A percentile compares a stretch with the other conserved stretches of the same genome.
Evolutionary conservation across 768 basidiomycete species (phyloP).

Genomic region (Mycena rosella): DNA sequence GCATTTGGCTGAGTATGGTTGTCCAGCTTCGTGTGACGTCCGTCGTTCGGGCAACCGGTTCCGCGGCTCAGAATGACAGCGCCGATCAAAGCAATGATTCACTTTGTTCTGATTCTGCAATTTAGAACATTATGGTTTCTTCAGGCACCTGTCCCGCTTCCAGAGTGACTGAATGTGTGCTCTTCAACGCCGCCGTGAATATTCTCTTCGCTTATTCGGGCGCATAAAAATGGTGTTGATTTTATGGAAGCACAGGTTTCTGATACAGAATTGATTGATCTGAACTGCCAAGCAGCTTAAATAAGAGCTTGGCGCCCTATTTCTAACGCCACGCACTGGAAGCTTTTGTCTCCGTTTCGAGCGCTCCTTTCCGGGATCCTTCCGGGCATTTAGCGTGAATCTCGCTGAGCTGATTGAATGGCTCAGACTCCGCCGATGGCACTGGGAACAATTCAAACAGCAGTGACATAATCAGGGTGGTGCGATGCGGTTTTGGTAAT

Average conservation of each 20-base stretch:
- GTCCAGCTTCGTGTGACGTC: too few relatives aligned
- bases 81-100: not conserved
- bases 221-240: not conserved
- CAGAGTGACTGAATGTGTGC: too few relatives aligned
- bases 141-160: too few relatives aligned
- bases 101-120: not conserved
- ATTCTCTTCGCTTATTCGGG: too few relatives aligned
- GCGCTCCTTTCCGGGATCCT: not conserved
- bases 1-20: too few relatives aligned
- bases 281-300: not conserved
- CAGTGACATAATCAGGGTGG: not conserved
- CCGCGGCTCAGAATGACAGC: not conserved
- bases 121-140: not conserved
- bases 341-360: not conserved
- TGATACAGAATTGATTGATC: not conserved
- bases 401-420: too few relatives aligned
- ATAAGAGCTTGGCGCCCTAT: not conserved
- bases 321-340: not conserved
- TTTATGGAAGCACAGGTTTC: not conserved
- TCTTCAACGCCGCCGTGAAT: too few relatives aligned
- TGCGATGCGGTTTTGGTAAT: not conserved
- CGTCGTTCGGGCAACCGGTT: conserved; percentile 9
- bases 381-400: too few relatives aligned
- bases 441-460: not conserved
- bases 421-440: too few relatives aligned